Base-by-base conservation (phyloP, 305 asterid genomes). In the Rubia occidens region DNA sequence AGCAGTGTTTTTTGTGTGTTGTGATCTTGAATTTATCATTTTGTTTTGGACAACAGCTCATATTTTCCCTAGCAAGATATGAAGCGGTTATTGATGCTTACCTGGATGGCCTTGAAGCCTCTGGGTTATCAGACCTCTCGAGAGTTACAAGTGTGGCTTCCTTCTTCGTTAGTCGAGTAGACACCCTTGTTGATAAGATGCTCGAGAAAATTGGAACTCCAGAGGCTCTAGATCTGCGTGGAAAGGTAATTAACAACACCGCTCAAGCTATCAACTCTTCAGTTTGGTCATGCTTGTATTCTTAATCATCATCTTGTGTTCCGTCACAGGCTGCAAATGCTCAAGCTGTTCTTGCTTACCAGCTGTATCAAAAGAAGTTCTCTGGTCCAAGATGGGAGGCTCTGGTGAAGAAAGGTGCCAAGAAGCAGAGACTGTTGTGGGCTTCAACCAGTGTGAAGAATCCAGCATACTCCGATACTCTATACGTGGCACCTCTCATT, bases 351-450 rank as follows among this genome's bases (percentile, higher is more conserved):
- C 82, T 91, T 37, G 99, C 99, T 74, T 95, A 76, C 82, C 86
- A 91, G 86, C 88, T 95, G 64, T 95, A 95, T 85, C 96, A 84
- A 82, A 88, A 86, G 84, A 95, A 95, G 77, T 95, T 95, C 84
- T 95, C 99, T 37, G 97, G 99, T 49, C 96, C 96, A 49, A 86
- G 97, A 85, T 95, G 99, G 97, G 99, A 95, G 79, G 95, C 91
- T 44, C 77, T 95, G 89, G 96, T 82, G 77, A 95, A 89, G 88
- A 95, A 95, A 78, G 97, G 99, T 76, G 97, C 99, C 53, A 95
- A 95, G 89, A 95, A 91, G 84, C 99, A 95, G 80, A 89, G 99
- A 80, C 84, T 95, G 72, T 85, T 95, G 66, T 95, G 97, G 99
- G 97, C 99, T 49, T 95, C 99, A 70, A 95, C 99, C 69, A 95